Evolutionary conservation across 2,329 filamentous ascomycete genomes (phyloP), one percentile per base, ranked within the genome.

Genomic region (Alternaria arborescens): DNA sequence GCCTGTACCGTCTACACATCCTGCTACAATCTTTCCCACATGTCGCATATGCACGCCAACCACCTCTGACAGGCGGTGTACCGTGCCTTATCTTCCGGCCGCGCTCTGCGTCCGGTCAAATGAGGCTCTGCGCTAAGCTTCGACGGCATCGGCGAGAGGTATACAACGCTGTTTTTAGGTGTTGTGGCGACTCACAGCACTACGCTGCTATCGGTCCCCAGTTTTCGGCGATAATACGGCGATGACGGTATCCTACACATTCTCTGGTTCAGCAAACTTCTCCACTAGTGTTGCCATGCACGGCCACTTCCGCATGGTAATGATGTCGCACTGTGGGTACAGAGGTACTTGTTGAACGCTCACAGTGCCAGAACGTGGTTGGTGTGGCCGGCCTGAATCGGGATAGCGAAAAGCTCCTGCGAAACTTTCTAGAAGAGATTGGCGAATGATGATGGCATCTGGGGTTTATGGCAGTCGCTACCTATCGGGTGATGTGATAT

Each of bases 301-400:
- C 62, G 64, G 67, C 24, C 63, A 59, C 53, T 41, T 48, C 64
- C 62, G 69, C 67, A 61, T 58, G 47, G 34, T 62, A 53, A 71
- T 72, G 66, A 71, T 72, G 70, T 72, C 66, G 68, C 55, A 61
- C 16, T 67, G 70, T 72, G 70, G 70, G 56, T 71, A 72, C 70
- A 57, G 28, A 68, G 66, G 57, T 72, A 68, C 66, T 67, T 69
- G 70, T 69, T 71, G 68, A 62, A 65, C 60, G 55, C 55, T 60
- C 64, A 54, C 58, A 34, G 26, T 58, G 51, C 48, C 52, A 47
- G 34, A 50, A 28, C 40, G 47, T 55, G 56, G 32, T 54, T 61
- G 58, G 58, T 56, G 55, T 58, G 46, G 64, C 66, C 70, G 70
- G 69, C 67, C 60, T 63, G 58, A 67, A 52, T 69, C 69, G 70